Percentiles rank a stretch among this genome's conserved stretches.
These are phyloP conservation scores for Xylaria longipes DNA, from an alignment of 495 filamentous ascomycete genomes.

Conservation along the genomic window DNA sequence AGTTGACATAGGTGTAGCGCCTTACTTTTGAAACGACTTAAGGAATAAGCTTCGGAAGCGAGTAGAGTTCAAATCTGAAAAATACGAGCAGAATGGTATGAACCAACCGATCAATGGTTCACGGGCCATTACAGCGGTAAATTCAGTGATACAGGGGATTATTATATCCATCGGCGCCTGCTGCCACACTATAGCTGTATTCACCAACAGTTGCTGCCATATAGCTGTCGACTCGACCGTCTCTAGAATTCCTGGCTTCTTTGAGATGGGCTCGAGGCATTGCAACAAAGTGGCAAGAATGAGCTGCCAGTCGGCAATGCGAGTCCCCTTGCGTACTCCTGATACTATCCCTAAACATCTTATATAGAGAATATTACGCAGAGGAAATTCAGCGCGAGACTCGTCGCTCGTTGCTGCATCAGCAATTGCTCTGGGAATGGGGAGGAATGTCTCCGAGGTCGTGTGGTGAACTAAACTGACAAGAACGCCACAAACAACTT, in stretches of 20 bases:
- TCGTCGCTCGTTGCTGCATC: constrained; percentile 52
- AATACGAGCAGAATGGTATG: constrained; percentile 80
- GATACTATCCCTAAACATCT: constrained; percentile 70
- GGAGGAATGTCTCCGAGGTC: constrained; percentile 68
- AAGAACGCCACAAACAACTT: constrained; percentile 75
- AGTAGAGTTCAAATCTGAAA: constrained; percentile 73
- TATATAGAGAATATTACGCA: constrained; percentile 59
- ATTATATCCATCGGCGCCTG: constrained; percentile 80
- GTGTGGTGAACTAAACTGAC: constrained; percentile 84
- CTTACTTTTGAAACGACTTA: constrained; percentile 79
- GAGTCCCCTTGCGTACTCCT: constrained; percentile 76
- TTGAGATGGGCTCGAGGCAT: constrained; percentile 56
- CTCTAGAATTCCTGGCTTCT: constrained; percentile 42
- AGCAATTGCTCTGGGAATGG: constrained; percentile 64
- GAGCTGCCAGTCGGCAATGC: constrained; percentile 74
- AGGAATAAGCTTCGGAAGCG: constrained; percentile 78
- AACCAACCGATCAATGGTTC: constrained; percentile 72
- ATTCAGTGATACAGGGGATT: constrained; percentile 67
- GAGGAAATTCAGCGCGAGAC: constrained; percentile 38
- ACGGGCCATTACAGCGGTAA: constrained; percentile 68
- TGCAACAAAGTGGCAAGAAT: constrained; percentile 64
- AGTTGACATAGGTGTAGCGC: neutral
- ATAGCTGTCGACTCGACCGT: constrained; percentile 52
- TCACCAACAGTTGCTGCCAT: constrained; percentile 64
- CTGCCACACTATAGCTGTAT: constrained; percentile 72